These are phyloP conservation scores for Eimeria sp. DNA, from an alignment of 169 alveolate species.

Conservation along the genomic window DNA sequence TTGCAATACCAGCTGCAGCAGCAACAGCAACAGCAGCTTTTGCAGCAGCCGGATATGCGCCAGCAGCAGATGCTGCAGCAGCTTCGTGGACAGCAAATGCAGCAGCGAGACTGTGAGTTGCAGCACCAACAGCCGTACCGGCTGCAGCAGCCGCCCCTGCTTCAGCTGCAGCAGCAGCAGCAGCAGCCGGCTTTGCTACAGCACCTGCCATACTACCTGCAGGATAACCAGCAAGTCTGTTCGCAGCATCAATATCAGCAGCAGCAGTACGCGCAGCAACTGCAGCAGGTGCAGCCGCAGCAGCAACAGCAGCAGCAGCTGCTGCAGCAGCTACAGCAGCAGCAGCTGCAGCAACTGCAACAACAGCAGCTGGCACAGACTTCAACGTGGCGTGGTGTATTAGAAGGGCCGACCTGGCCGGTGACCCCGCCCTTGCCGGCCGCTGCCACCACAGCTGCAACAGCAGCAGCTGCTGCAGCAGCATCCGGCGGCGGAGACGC, in stretches of 20 bases:
- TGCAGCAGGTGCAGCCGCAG: constrained; percentile 1
- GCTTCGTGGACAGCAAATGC: not conserved
- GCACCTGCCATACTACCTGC: constrained; percentile 14
- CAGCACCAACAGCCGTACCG: constrained; percentile 52
- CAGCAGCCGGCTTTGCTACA: constrained; percentile 12
- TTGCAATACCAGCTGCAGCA: constrained; percentile 19
- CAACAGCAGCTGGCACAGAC: constrained; percentile 9
- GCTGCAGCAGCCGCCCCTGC: constrained; percentile 20
- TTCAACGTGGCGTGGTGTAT: not conserved
- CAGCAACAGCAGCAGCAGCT: not conserved
- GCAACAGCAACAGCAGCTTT: constrained; percentile 39
- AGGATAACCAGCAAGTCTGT: constrained; percentile 15
- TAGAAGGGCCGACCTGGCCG: not conserved
- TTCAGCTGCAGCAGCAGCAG: constrained; percentile 22
- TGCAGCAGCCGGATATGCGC: constrained; percentile 39
- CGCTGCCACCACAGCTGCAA: constrained; percentile 2
- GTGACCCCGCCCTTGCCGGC: constrained; percentile 4
- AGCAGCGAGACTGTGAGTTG: not conserved
- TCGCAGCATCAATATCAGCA: constrained; percentile 8
- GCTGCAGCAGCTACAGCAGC: constrained; percentile 18
- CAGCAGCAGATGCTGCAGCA: constrained; percentile 10
- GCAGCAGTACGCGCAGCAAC: constrained; percentile 22
- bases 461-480: not conserved
- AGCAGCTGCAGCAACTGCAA: constrained; percentile 13
- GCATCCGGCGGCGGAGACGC: not conserved